Conservation (phyloP, 176 grass and related monocot species). For the Paspalum notatum region DNA sequence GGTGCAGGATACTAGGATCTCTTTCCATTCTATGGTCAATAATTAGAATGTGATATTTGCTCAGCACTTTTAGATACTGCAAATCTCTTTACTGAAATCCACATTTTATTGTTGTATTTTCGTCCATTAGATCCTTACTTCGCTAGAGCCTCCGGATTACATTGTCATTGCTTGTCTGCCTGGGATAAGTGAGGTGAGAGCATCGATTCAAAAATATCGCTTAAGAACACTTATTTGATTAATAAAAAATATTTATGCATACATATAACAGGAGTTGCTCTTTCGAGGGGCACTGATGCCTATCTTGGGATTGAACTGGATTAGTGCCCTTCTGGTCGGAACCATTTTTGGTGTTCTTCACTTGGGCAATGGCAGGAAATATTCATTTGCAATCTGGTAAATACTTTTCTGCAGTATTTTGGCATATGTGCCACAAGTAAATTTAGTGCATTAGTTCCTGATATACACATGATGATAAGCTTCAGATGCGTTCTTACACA, state of each 20-base stretch:
- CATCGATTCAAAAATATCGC: neutral
- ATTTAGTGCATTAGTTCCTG: slow-evolving; percentile 1
- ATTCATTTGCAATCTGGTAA: slow-evolving; percentile 78
- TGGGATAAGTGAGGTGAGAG: slow-evolving; percentile 85
- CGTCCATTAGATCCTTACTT: slow-evolving; percentile 69
- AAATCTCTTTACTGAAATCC: neutral
- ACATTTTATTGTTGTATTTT: slow-evolving; percentile 28
- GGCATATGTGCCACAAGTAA: slow-evolving; percentile 14
- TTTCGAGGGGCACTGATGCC: slow-evolving; percentile 88
- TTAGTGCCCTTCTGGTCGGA: slow-evolving; percentile 60
- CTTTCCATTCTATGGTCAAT: neutral
- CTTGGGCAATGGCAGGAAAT: slow-evolving; percentile 71
- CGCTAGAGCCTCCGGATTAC: slow-evolving; percentile 69
- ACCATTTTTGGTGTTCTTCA: slow-evolving; percentile 88
- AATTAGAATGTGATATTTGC: slow-evolving; percentile 1
- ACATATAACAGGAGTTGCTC: slow-evolving; percentile 68
- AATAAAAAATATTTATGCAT: neutral
- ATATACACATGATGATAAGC: neutral
- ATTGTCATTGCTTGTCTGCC: slow-evolving; percentile 77
- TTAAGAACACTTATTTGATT: slow-evolving; percentile 20
- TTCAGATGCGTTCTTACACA: neutral
- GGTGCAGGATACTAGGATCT: slow-evolving; percentile 1
- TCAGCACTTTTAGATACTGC: neutral
- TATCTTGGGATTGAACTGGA: slow-evolving; percentile 79
- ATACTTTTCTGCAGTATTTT: neutral